Percentiles rank a stretch among this genome's conserved stretches.
Conservation (phyloP, 2,329 filamentous ascomycete genomes). For the Chaetomiaceae sp. region DNA sequence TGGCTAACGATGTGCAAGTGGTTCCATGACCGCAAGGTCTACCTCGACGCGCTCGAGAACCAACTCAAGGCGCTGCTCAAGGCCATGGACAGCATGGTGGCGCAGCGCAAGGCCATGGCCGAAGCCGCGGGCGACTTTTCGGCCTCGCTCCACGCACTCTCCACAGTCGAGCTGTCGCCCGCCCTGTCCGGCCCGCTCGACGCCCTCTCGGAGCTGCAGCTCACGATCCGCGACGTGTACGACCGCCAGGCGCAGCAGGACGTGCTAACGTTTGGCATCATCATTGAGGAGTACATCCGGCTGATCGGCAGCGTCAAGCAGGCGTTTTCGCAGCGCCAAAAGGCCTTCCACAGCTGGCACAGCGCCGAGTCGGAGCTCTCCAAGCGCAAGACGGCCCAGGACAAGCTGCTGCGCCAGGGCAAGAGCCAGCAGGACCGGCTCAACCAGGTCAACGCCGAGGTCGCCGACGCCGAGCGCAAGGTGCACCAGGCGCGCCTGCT, state of each 20-base stretch:
- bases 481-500: constrained; percentile 84
- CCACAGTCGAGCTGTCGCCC: constrained; percentile 86
- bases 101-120: constrained; percentile 86
- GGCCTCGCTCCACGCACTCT: constrained; percentile 83
- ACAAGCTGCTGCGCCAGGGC: constrained; percentile 91
- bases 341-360: constrained; percentile 94
- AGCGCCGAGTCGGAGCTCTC: constrained; percentile 81
- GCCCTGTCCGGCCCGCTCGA: constrained; percentile 84
- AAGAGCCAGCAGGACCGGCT: constrained; percentile 94
- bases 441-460: constrained; percentile 86
- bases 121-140: constrained; percentile 94
- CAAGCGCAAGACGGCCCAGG: constrained; percentile 83
- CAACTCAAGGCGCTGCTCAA: constrained; percentile 52
- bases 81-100: constrained; percentile 87
- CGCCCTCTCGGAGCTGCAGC: constrained; percentile 85
- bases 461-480: constrained; percentile 89
- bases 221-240: constrained; percentile 91
- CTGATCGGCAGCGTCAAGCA: constrained; percentile 93
- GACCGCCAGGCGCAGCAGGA: constrained; percentile 97
- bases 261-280: constrained; percentile 91
- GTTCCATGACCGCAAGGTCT: constrained; percentile 96
- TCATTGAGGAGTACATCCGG: constrained; percentile 96
- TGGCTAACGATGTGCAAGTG: constrained; percentile 51
- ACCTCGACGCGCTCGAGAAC: constrained; percentile 59
- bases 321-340: constrained; percentile 87